phyloP scores from a whole-genome alignment of 768 basidiomycete genomes.

The Xerocomellus amylosporus region DNA sequence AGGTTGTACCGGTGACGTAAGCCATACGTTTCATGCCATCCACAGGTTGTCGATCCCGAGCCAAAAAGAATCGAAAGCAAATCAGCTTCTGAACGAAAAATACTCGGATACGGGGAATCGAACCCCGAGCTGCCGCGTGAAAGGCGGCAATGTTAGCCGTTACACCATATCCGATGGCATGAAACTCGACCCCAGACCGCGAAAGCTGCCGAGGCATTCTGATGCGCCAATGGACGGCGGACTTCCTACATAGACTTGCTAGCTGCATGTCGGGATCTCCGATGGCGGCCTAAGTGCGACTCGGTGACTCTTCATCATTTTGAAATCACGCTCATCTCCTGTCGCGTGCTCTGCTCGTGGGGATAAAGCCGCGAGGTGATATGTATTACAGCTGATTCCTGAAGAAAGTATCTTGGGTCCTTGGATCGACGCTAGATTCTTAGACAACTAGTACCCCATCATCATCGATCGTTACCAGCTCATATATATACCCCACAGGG shows the following conservation, averaged over 20 bases:
- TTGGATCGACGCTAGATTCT: neutral
- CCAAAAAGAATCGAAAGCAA: no score
- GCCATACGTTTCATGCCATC: no score
- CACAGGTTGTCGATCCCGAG: no score
- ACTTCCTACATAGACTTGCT: neutral
- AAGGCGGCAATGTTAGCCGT: constrained; percentile 67
- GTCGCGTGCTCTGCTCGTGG: constrained; percentile 9
- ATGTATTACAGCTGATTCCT: neutral
- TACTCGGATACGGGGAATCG: constrained; percentile 33
- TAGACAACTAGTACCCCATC: neutral
- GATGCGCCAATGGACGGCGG: no score
- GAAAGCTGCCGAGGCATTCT: neutral
- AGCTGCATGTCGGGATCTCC: neutral
- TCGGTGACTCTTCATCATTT: neutral
- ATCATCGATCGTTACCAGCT: neutral
- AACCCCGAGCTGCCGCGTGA: constrained; percentile 48
- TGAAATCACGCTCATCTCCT: neutral
- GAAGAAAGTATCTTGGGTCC: neutral
- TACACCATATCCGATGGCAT: constrained; percentile 52
- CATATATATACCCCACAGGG: neutral
- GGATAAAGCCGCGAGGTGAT: neutral
- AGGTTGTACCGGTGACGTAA: neutral
- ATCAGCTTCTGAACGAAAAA: neutral
- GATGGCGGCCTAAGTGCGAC: neutral
- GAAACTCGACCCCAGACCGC: no score